phyloP scores from a whole-genome alignment of 2,329 filamentous ascomycete genomes.

The Nothomitra cinnamomea region DNA sequence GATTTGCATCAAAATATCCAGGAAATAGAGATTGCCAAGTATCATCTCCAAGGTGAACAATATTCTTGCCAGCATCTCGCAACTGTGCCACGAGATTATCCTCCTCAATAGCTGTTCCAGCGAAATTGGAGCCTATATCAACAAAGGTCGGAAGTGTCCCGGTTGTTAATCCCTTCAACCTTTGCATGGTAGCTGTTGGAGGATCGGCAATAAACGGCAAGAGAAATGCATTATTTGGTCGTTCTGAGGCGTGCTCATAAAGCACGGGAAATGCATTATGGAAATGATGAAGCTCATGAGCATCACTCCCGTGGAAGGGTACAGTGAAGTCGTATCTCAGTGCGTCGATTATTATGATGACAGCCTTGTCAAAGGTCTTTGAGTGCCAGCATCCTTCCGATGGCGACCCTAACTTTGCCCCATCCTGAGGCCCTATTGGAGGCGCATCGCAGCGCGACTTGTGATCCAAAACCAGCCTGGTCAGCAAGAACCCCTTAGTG shows the following conservation, averaged over 20 bases:
- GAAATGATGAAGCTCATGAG: slow-evolving; percentile 44
- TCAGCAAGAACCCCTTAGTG: slow-evolving; percentile 85
- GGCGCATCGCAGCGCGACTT: slow-evolving; percentile 53
- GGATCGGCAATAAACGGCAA: slow-evolving; percentile 94
- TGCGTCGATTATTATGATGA: slow-evolving; percentile 82
- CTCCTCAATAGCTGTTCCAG: slow-evolving; percentile 87
- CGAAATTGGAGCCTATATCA: slow-evolving; percentile 88
- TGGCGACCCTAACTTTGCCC: slow-evolving; percentile 22
- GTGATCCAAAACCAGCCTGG: slow-evolving; percentile 61
- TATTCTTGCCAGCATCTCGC: slow-evolving; percentile 47
- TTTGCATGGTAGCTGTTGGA: slow-evolving; percentile 80
- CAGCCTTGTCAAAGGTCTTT: slow-evolving; percentile 79
- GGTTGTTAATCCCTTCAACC: slow-evolving; percentile 85
- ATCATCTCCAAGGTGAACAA: slow-evolving; percentile 94
- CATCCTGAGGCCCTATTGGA: slow-evolving; percentile 37
- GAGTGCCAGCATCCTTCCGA: slow-evolving; percentile 84
- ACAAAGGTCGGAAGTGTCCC: slow-evolving; percentile 90
- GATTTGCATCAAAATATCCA: slow-evolving; percentile 73
- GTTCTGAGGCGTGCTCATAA: slow-evolving; percentile 59
- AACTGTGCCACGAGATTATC: slow-evolving; percentile 59
- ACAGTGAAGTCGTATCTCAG: slow-evolving; percentile 94
- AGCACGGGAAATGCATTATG: slow-evolving; percentile 80
- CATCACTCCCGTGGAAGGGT: slow-evolving; percentile 39
- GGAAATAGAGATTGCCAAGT: slow-evolving; percentile 93
- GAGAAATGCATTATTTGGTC: slow-evolving; percentile 71